Evolutionary conservation across 768 basidiomycete species (phyloP), one percentile per base, ranked within the genome.

Genomic region (Psilocybe sp.): DNA sequence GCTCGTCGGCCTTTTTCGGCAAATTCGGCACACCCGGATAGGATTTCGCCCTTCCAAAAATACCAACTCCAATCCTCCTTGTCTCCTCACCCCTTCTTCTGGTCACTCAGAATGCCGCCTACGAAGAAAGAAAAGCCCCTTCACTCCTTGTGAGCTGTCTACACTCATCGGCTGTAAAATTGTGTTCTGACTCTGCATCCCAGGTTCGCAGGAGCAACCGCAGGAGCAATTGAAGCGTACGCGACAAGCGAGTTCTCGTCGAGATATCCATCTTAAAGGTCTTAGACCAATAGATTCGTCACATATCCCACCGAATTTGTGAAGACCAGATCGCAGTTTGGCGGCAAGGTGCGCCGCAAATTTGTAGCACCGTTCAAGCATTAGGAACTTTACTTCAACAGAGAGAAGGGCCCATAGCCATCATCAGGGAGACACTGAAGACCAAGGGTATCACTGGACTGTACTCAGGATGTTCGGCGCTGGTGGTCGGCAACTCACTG

Each of bases 281-380:
- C 69, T 63, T 60, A 73, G 69, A 53, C 67, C 63, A 59, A 48
- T 64, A 91, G 89, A 52, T 88, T 89, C 69, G 69, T 88, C 54
- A 95, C 90, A 15, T 96, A 92, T 58, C 92, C 92, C 1, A 86
- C 89, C 0, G 93, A 98, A 65, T 95, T 84, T 60, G 85, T 96
- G 44, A 98, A 98, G 71, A 98, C 96, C 13, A 82, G 92, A 34
- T 84, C 91, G 2, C 96, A 98, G 69, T 97, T 98, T 56, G 81
- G 87, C 38, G 89, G 88, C 32, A 79, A 87, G 77, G 87, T 82
- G 35, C 31, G 70, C 63, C 23, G 32, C 13, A 7, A 8, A 34
- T 40, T 12, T 13, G n/a, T 33, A 18, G 19, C 35, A 3, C n/a
- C 19, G 20, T 31, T 37, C 13, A 32, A 19, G 14, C 43, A n/a